Base-by-base conservation (phyloP, 805 yeast genomes). In the Kuraishia piskuri region DNA sequence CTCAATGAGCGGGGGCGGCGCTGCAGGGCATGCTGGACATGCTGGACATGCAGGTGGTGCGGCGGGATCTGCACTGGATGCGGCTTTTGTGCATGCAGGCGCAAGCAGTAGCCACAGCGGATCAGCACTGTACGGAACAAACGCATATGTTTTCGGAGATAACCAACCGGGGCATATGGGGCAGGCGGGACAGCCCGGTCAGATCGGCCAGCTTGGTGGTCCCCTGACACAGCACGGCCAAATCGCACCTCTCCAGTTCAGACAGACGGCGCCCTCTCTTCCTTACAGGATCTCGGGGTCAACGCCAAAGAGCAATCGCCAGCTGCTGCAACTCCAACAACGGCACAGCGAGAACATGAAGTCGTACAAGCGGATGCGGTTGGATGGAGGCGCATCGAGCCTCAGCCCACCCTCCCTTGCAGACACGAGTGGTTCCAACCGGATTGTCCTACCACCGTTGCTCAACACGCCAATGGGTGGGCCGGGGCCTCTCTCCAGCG, bases 271-370 rank as follows among this genome's bases (percentile, higher is more conserved):
- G 3, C 40, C 40, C 8, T 31, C 40, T 3, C 14, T 31, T 3
- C 40, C 40, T 12, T 31, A 31, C 14, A 31, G 40, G 40, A 31
- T 31, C 8, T 31, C 40, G 17, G 40, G 40, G 4, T 31, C 40
- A 3, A 31, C 40, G 9, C 40, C 40, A 31, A 31, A 31, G 40
- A 23, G 25, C 24, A 23, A 23, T 19, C 23, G 31, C 14, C 47
- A 52, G 14, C 48, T 52, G 17, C 25, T 52, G 2, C 47, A 49
- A 3, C 31, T 52, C 22, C 54, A 52, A 31, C 52, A 49, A 46
- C 24, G 25, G 23, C 49, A 52, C 31, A 6, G 44, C 12, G 46
- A 48, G 26, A n/a, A 24, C 19, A 23, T 45, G 20, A 40, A 50
- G 47, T 19, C 20, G 22, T 19, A 49, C 46, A 24, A 49, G 17